Evolutionary conservation across 1,284 basidiomycete species (phyloP).

Genomic region (Coniferiporia weirii): DNA sequence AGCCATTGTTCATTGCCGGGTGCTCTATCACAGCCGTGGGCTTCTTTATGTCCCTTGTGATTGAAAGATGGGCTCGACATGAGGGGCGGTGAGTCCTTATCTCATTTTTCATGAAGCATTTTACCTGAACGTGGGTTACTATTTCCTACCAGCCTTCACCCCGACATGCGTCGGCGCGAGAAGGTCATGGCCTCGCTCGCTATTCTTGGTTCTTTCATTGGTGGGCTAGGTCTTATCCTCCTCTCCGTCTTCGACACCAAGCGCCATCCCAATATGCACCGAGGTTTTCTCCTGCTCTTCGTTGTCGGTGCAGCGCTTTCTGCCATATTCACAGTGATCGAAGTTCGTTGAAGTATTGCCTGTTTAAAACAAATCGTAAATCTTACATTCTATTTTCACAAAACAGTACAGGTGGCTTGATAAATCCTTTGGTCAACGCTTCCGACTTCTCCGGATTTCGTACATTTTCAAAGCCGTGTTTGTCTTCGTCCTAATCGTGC

Average conservation of each 20-base stretch:
- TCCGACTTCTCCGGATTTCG: slow-evolving; percentile 44
- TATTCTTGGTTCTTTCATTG: slow-evolving; percentile 54
- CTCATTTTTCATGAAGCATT: slow-evolving; percentile 1
- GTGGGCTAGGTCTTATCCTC: slow-evolving; percentile 40
- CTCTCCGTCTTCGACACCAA: slow-evolving; percentile 66
- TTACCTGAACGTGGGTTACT: background rate
- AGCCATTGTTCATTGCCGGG: slow-evolving; percentile 65
- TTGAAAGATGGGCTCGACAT: slow-evolving; percentile 61
- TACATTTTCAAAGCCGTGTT: slow-evolving; percentile 60
- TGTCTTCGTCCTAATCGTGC: slow-evolving; percentile 47
- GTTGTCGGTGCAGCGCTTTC: slow-evolving; percentile 59
- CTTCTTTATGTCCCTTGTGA: slow-evolving; percentile 52
- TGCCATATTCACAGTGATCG: slow-evolving; percentile 66
- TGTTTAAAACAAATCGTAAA: background rate
- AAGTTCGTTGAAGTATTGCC: slow-evolving; percentile 36
- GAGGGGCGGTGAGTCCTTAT: slow-evolving; percentile 42
- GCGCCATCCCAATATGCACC: slow-evolving; percentile 44
- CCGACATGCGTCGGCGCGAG: slow-evolving; percentile 54
- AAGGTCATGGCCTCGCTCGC: slow-evolving; percentile 48
- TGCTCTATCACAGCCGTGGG: slow-evolving; percentile 54
- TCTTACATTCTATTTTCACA: background rate
- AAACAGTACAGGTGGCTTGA: slow-evolving; percentile 59
- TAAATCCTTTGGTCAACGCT: slow-evolving; percentile 41
- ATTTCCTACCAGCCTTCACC: slow-evolving; percentile 40
- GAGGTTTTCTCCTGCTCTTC: slow-evolving; percentile 59